phyloP scores from a whole-genome alignment of 768 basidiomycete species.

The Serendipita indica region DNA sequence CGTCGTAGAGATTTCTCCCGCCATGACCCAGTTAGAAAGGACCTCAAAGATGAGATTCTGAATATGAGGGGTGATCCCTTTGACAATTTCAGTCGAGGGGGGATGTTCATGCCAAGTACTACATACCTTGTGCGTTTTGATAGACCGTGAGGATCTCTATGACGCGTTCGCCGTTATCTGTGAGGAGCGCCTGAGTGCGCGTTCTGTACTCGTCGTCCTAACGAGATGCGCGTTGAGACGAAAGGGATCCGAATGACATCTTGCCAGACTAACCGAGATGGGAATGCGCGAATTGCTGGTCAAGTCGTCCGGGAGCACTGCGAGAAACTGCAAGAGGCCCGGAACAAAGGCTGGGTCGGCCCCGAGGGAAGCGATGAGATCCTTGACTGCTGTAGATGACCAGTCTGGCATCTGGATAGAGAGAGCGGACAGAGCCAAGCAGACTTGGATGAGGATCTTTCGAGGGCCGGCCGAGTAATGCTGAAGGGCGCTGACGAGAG shows the following conservation, averaged over 20 bases:
- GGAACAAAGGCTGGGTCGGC: conserved; percentile 71
- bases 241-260: neutral
- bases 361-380: conserved; percentile 75
- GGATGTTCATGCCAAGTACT: neutral
- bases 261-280: conserved; percentile 48
- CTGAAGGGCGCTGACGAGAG: conserved; percentile 62
- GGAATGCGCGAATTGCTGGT: conserved; percentile 74
- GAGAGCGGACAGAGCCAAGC: conserved; percentile 76
- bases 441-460: conserved; percentile 77
- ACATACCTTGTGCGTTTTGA: conserved; percentile 69
- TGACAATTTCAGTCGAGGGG: conserved; percentile 1
- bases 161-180: conserved; percentile 53
- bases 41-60: conserved; percentile 75
- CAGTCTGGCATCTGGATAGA: conserved; percentile 81
- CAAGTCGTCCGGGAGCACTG: conserved; percentile 81
- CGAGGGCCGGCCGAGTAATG: conserved; percentile 58
- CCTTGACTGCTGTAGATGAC: conserved; percentile 55
- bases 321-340: conserved; percentile 75
- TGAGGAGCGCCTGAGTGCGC: conserved; percentile 44
- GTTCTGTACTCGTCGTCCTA: conserved; percentile 62
- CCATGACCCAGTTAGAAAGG: conserved; percentile 71
- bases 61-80: conserved; percentile 69
- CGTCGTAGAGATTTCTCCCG: conserved; percentile 61
- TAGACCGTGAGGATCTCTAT: conserved; percentile 76
- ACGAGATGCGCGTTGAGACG: neutral